These are phyloP conservation scores for Cucumis melo DNA, from an alignment of 306 rosid species.

Conservation along the genomic window DNA sequence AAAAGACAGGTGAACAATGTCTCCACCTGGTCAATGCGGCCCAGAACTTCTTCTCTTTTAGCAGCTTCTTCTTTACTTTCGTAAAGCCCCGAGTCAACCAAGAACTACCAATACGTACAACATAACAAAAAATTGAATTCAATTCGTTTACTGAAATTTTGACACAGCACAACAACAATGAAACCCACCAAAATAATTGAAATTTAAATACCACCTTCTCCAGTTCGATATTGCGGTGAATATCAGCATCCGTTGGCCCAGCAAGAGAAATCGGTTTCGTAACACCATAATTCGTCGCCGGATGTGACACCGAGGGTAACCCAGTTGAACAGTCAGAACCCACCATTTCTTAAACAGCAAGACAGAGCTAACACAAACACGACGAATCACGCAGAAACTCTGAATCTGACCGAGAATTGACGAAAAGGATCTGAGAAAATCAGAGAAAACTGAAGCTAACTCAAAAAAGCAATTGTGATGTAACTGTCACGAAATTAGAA, in stretches of 20 bases:
- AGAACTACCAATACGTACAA: constrained; percentile 24
- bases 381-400: neutral
- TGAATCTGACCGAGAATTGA: constrained; percentile 9
- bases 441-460: neutral
- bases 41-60: constrained; percentile 61
- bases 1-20: neutral
- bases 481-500: neutral
- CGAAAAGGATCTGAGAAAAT: neutral
- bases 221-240: constrained; percentile 48
- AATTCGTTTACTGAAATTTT: neutral
- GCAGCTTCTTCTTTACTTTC: constrained; percentile 60
- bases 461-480: neutral
- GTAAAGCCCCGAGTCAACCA: constrained; percentile 66
- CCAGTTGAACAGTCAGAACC: constrained; percentile 35
- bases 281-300: constrained; percentile 34
- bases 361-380: neutral
- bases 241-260: constrained; percentile 69
- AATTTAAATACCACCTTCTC: constrained; percentile 37
- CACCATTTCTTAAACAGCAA: constrained; percentile 35
- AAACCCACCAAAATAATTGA: neutral
- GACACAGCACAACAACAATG: neutral
- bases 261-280: constrained; percentile 69
- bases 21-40: constrained; percentile 55
- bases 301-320: constrained; percentile 22
- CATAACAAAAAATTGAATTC: neutral